Conservation (phyloP, 2,329 filamentous ascomycete genomes). For the Alternaria arborescens region DNA sequence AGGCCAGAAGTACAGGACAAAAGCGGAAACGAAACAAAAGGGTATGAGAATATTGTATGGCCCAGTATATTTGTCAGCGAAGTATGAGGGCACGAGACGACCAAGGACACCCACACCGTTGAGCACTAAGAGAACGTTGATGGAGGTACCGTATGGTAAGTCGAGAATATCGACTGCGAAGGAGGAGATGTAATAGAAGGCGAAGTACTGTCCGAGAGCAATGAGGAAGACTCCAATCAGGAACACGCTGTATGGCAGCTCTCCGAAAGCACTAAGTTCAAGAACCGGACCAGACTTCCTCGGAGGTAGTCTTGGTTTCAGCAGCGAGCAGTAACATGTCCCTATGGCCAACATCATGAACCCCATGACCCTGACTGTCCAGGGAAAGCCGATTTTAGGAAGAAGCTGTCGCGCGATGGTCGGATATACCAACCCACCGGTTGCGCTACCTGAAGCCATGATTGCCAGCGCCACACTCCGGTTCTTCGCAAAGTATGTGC, state of each 20-base stretch:
- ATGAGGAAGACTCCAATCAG: conserved; percentile 46
- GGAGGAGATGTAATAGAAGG: conserved; percentile 57
- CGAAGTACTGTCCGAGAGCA: conserved; percentile 52
- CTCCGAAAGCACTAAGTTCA: conserved; percentile 53
- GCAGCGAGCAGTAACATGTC: conserved; percentile 46
- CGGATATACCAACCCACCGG: conserved; percentile 71
- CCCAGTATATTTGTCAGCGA: conserved; percentile 64
- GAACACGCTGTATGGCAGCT: conserved; percentile 53
- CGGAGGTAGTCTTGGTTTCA: conserved; percentile 55
- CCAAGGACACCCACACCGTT: conserved; percentile 65
- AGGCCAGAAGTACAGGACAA: conserved; percentile 66
- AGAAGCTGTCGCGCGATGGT: conserved; percentile 63
- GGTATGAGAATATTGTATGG: conserved; percentile 66
- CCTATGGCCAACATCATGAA: conserved; percentile 64
- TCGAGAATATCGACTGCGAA: conserved; percentile 54
- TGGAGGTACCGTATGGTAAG: conserved; percentile 60
- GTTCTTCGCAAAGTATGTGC: conserved; percentile 68
- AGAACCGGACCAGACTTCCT: conserved; percentile 54
- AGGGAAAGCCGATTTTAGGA: conserved; percentile 68
- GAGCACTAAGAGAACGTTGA: conserved; percentile 65
- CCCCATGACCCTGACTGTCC: conserved; percentile 70
- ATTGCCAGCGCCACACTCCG: conserved; percentile 68
- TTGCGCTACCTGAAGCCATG: conserved; percentile 66
- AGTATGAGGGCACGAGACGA: conserved; percentile 62
- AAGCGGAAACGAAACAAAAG: conserved; percentile 55